Evolutionary conservation across 305 asterid species (phyloP), one percentile per base, ranked within the genome.

Genomic region (Fraxinus sp.): DNA sequence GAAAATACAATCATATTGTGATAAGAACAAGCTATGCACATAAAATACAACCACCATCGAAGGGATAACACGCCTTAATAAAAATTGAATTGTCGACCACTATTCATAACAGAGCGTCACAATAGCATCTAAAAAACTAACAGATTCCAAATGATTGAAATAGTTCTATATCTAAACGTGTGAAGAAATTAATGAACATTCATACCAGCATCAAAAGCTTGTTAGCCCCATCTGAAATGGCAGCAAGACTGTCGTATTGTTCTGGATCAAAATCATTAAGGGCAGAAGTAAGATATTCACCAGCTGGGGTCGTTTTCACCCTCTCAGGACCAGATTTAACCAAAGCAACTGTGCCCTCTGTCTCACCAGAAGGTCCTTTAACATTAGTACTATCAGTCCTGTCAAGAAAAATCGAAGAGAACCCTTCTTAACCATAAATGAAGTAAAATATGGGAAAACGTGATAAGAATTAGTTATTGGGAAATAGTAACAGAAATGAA

Each of bases 171-270:
- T 57, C 64, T 81, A 81, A 81, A 78, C 75, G 72, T 77, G 43
- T 20, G 87, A 49, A 79, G 75, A 84, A 55, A 81, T 74, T 14
- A 84, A 82, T 8, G 75, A 72, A 49, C 80, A 80, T 75, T 18
- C 87, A 16, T 90, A 97, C 99, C 98, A 97, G 93, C 99, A 97
- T 97, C 89, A 97, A 86, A 83, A 97, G 98, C 92, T 97, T 97
- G 94, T 97, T 97, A 82, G 98, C 98, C 78, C 99, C 99, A 90
- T 97, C 99, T 75, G 98, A 92, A 86, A 97, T 91, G 71, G 99
- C 98, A 87, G 99, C 99, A 82, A 93, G 95, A 87, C 97, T 89
- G 87, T 97, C 98, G 84, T 90, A 92, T 87, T 95, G 99, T 78
- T 95, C 98, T 41, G 98, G 99, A 90, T 95, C 98, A 87, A 97